Evolutionary conservation across 2,329 filamentous ascomycete genomes (phyloP).

Genomic region (Stachybotrys chlorohalonatus): DNA sequence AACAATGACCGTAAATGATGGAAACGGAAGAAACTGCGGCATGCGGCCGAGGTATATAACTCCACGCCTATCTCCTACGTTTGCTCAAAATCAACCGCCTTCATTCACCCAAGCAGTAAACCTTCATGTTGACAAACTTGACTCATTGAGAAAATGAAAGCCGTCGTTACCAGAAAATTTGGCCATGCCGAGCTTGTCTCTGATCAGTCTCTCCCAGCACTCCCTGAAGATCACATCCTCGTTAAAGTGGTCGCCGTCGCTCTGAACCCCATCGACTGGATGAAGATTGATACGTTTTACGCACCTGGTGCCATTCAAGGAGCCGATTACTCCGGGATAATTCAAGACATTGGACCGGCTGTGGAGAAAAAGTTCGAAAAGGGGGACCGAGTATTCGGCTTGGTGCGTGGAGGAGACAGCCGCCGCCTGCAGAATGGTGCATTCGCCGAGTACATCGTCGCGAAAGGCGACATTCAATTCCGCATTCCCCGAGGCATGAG

Average conservation of each 20-base stretch:
- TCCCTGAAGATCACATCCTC: background rate
- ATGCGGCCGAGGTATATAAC: too few relatives aligned
- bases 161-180: too few relatives aligned
- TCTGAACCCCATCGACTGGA: background rate
- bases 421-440: background rate
- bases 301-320: background rate
- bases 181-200: too few relatives aligned
- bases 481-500: background rate
- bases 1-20: too few relatives aligned
- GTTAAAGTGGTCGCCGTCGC: background rate
- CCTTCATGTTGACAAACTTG: too few relatives aligned
- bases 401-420: background rate
- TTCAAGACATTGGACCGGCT: background rate
- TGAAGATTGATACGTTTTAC: background rate
- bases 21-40: too few relatives aligned
- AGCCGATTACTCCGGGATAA: background rate
- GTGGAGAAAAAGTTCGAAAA: background rate
- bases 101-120: too few relatives aligned
- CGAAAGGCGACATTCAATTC: background rate
- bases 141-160: too few relatives aligned
- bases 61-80: too few relatives aligned
- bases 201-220: too few relatives aligned
- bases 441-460: background rate
- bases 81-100: too few relatives aligned
- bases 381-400: background rate